Conservation (phyloP, 108 stramenopile species). For the Epithemia pelagica region DNA sequence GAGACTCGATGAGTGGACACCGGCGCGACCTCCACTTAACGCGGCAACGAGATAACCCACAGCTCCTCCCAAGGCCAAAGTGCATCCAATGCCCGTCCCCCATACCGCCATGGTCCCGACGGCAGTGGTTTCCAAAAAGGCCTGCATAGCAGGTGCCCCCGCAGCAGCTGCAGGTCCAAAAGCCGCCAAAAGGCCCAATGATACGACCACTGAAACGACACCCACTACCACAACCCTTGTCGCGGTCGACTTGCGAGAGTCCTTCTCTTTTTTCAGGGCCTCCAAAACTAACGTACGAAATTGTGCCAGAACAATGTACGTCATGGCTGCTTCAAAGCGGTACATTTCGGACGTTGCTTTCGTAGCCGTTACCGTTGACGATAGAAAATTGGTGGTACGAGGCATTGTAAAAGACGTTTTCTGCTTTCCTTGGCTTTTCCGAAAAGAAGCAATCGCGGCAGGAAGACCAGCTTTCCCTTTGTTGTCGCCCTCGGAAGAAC, state of each 20-base stretch:
- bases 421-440: too few species aligned
- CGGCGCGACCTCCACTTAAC: neutral
- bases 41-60: neutral
- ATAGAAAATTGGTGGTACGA: neutral
- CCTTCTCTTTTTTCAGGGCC: slow-evolving; percentile 14
- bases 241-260: slow-evolving; percentile 14
- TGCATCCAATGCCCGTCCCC: neutral
- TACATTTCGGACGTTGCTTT: neutral
- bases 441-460: too few species aligned
- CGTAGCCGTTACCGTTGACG: neutral
- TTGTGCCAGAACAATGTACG: neutral
- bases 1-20: neutral
- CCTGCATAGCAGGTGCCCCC: neutral
- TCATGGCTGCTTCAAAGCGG: neutral
- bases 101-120: neutral
- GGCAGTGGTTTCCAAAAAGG: neutral
- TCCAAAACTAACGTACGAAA: neutral
- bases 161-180: neutral
- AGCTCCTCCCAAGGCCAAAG: neutral
- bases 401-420: neutral
- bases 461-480: neutral
- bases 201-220: neutral
- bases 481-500: too few species aligned
- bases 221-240: slow-evolving; percentile 14
- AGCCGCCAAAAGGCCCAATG: neutral